Base-by-base conservation (phyloP, 75 land plant genomes). In the Cunninghamia lanceolata region DNA sequence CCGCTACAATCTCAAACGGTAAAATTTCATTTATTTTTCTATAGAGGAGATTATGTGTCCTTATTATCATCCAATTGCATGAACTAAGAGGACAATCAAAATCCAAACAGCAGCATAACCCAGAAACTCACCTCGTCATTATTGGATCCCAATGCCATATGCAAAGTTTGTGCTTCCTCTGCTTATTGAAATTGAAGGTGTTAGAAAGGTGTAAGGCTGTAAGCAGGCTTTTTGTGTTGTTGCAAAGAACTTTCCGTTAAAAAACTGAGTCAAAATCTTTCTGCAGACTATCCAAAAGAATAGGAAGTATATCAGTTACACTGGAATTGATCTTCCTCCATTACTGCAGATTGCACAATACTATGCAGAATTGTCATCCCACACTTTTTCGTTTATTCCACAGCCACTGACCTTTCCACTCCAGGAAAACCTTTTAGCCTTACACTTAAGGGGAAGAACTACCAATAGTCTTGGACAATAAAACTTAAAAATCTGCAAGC, bases 111-210 rank as follows among this genome's bases (percentile, higher is more conserved):
- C 45, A 79, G 79, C 25, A 21, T 43, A 43, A 79, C 46, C 43
- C 17, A 79, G 32, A 79, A 79, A 43, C 47, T 79, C 82, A 79
- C 82, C 45, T 79, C 47, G 0, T 79, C 82, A 43, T 9, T 79
- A 79, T 79, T 43, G 30, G 82, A 79, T 43, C 45, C 30, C n/a
- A 46, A n/a, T 25, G 82, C 45, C 82, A 79, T 79, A 42, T 25
- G 45, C 25, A 21, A 16, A 78, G 46, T 19, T 40, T 42, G 45
- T 42, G n/a, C 43, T 25, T 78, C 45, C 40, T 40, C 11, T 39
- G 36, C 73, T 70, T 70, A 32, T 71, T 25, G 75, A 71, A 34
- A 34, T 71, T 34, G 34, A 14, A 32, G 75, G 34, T 71, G 75
- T 32, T 71, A 71, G 36, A 71, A 71, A 71, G 2, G 0, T 32